A percentile compares a stretch with the other conserved stretches of the same genome.
Evolutionary conservation across 176 grass and related monocot species (phyloP).

Genomic region (Raddia distichophylla): DNA sequence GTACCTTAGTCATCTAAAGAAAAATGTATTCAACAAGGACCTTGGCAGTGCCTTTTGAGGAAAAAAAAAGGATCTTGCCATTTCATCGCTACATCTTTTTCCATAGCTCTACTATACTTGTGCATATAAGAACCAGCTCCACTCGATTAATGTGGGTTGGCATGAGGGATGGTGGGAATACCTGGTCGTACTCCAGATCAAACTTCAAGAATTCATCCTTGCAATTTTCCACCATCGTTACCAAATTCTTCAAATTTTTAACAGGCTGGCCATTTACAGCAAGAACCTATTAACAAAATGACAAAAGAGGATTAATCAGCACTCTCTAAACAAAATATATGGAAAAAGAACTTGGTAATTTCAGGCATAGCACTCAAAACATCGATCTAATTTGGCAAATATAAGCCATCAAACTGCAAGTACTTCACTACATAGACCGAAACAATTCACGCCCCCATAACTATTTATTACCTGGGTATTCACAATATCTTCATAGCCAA

Average conservation of each 20-base stretch:
- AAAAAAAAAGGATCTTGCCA: not conserved
- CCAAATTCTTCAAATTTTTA: constrained; percentile 91
- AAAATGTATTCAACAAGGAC: constrained; percentile 24
- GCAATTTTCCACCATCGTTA: constrained; percentile 77
- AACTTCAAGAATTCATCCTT: constrained; percentile 92
- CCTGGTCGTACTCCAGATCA: constrained; percentile 95
- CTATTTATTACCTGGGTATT: constrained; percentile 80
- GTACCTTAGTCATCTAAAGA: not conserved
- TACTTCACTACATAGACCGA: not conserved
- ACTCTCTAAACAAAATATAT: not conserved
- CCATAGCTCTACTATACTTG: not conserved
- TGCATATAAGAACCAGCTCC: not conserved
- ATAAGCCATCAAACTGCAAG: constrained; percentile 10
- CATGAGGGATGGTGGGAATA: constrained; percentile 31
- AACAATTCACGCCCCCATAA: constrained; percentile 15
- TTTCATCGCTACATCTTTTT: not conserved
- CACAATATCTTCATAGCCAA: constrained; percentile 95
- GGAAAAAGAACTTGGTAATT: not conserved
- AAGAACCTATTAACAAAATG: constrained; percentile 55
- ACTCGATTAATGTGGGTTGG: not conserved
- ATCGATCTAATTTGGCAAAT: constrained; percentile 6
- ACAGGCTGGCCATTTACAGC: constrained; percentile 84
- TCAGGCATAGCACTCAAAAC: not conserved
- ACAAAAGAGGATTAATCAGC: constrained; percentile 18
- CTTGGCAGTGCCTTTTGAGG: not conserved